A percentile compares a stretch with the other conserved stretches of the same genome.
Conservation (phyloP, 306 rosid genomes). For the Vigna trinervia region DNA sequence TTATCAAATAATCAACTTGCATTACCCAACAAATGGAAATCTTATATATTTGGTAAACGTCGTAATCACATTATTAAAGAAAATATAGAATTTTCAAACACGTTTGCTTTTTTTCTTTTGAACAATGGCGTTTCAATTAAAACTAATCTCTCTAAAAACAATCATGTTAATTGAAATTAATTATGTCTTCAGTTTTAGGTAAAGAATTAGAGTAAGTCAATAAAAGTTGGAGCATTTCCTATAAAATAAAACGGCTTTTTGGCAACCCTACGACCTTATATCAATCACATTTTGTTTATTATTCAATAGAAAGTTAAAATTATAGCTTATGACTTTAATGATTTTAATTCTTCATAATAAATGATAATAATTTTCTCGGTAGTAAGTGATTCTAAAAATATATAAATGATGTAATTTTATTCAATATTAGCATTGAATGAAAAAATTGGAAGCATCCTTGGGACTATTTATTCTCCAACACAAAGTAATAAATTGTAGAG, state of each 20-base stretch:
- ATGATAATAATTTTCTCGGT: too few relatives aligned
- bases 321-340: too few relatives aligned
- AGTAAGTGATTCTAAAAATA: too few relatives aligned
- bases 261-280: background rate
- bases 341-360: too few relatives aligned
- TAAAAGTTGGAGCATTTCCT: background rate
- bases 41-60: conserved; percentile 8
- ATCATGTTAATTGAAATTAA: background rate
- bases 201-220: background rate
- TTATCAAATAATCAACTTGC: background rate
- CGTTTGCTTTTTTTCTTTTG: background rate
- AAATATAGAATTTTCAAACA: background rate
- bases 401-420: too few relatives aligned
- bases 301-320: too few relatives aligned
- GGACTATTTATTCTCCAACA: too few relatives aligned
- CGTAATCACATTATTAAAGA: background rate
- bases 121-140: background rate
- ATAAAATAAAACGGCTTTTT: background rate
- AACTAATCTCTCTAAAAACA: background rate
- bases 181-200: background rate
- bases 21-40: background rate
- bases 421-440: too few relatives aligned
- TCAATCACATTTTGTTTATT: too few relatives aligned
- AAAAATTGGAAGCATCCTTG: too few relatives aligned
- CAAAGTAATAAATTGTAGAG: too few relatives aligned